Conservation (phyloP, 2,329 filamentous ascomycete species). For the Madurella fahalii region DNA sequence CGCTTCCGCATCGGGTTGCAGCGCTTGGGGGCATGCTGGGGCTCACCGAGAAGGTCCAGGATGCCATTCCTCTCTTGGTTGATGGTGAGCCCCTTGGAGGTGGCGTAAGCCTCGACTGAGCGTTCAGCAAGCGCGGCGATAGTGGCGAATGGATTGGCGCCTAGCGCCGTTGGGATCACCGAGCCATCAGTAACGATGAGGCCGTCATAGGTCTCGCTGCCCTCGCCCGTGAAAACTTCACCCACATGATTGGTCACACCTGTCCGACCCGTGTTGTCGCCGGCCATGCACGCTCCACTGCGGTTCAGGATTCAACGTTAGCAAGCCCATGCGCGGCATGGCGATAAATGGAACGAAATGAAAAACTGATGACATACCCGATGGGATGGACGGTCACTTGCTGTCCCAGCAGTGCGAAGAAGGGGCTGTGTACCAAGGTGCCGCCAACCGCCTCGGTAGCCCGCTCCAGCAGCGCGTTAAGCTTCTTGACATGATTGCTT, state of each 20-base stretch:
- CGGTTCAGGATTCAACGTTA: constrained; percentile 17
- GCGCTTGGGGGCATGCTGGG: constrained; percentile 33
- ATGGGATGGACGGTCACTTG: constrained; percentile 64
- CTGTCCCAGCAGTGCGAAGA: constrained; percentile 50
- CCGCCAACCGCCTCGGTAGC: constrained; percentile 57
- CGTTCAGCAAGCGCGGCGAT: constrained; percentile 66
- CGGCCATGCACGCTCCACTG: constrained; percentile 59
- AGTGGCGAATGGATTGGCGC: constrained; percentile 65
- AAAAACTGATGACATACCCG: constrained; percentile 42
- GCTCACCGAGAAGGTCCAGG: constrained; percentile 53
- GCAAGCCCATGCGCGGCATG: constrained; percentile 9
- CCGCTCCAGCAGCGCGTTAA: constrained; percentile 49
- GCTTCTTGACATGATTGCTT: constrained; percentile 49
- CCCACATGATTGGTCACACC: constrained; percentile 61
- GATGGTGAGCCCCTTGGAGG: constrained; percentile 40
- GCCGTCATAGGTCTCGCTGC: constrained; percentile 49
- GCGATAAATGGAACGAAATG: background rate
- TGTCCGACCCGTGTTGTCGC: constrained; percentile 50
- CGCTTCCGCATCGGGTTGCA: constrained; percentile 12
- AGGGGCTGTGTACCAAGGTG: constrained; percentile 56
- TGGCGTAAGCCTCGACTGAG: constrained; percentile 50
- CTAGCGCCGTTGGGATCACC: constrained; percentile 57
- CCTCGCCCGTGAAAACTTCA: constrained; percentile 53
- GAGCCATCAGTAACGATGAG: constrained; percentile 60
- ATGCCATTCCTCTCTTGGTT: constrained; percentile 43